Percentiles rank a stretch among this genome's conserved stretches.
phyloP scores from a whole-genome alignment of 2,329 filamentous ascomycete species.

The Aspergillus sp. region DNA sequence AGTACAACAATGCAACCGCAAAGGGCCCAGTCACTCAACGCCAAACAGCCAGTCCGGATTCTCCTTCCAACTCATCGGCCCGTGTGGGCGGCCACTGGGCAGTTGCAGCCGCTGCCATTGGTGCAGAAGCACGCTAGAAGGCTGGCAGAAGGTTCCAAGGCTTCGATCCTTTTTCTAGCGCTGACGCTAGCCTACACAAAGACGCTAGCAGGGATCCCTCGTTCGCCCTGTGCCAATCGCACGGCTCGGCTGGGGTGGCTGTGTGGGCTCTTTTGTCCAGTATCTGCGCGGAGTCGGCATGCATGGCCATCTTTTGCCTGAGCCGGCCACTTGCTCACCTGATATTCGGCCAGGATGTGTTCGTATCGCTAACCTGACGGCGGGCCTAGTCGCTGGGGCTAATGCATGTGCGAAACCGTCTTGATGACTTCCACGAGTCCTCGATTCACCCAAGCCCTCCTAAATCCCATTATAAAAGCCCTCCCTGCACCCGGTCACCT shows the following conservation, averaged over 20 bases:
- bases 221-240: conserved; percentile 17
- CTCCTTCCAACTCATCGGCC: conserved; percentile 12
- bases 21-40: background rate
- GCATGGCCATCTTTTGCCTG: conserved; percentile 12
- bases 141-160: conserved; percentile 19
- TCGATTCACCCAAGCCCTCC: background rate
- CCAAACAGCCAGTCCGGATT: background rate
- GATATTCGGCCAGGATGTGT: conserved; percentile 21
- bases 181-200: conserved; percentile 11
- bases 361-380: conserved; percentile 18
- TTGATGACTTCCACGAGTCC: conserved; percentile 14
- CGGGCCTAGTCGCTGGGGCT: conserved; percentile 10
- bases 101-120: background rate
- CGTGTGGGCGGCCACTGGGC: conserved; percentile 5
- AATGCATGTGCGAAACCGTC: conserved; percentile 21
- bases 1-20: background rate
- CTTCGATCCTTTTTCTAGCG: conserved; percentile 25
- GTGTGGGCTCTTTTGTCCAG: conserved; percentile 14
- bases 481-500: conserved; percentile 8
- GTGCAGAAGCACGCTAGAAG: conserved; percentile 20
- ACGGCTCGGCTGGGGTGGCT: conserved; percentile 14
- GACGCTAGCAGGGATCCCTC: conserved; percentile 18
- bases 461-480: conserved; percentile 10
- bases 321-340: conserved; percentile 18
- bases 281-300: conserved; percentile 10